phyloP scores from a whole-genome alignment of 139 green algal species.

The Chlamydomonas sp. region DNA sequence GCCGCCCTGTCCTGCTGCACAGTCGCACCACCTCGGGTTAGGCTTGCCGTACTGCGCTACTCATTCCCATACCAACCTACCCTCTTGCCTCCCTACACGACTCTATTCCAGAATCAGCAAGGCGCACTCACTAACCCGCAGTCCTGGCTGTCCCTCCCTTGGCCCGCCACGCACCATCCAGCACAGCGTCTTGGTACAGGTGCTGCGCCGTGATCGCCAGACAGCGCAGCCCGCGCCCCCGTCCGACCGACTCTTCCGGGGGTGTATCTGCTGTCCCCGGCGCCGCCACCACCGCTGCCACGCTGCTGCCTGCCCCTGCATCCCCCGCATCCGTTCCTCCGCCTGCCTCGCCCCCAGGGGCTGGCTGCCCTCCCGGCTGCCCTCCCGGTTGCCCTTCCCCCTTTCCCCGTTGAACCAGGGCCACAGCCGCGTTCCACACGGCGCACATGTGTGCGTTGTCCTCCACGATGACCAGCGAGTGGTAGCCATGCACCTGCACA shows the following conservation, averaged over 20 bases:
- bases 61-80: too few relatives aligned
- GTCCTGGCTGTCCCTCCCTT: too few relatives aligned
- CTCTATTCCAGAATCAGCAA: too few relatives aligned
- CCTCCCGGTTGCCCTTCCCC: too few relatives aligned
- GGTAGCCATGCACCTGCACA: conserved; percentile 24
- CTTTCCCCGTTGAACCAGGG: neutral
- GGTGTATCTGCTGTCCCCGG: neutral
- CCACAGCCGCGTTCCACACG: neutral
- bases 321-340: neutral
- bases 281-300: neutral
- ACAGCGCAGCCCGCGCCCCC: neutral
- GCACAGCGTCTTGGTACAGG: conserved; percentile 1
- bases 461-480: conserved; percentile 23
- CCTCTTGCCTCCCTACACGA: too few relatives aligned
- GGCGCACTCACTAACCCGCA: too few relatives aligned
- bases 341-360: neutral
- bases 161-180: neutral
- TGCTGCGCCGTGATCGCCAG: conserved; percentile 3
- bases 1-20: too few relatives aligned
- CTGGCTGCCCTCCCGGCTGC: neutral
- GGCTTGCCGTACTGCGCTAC: too few relatives aligned
- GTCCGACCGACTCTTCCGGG: neutral
- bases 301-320: neutral
- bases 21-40: too few relatives aligned
- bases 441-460: conserved; percentile 4